Conservation (phyloP, 2,329 filamentous ascomycete species). For the Myriosclerotinia curreyana region DNA sequence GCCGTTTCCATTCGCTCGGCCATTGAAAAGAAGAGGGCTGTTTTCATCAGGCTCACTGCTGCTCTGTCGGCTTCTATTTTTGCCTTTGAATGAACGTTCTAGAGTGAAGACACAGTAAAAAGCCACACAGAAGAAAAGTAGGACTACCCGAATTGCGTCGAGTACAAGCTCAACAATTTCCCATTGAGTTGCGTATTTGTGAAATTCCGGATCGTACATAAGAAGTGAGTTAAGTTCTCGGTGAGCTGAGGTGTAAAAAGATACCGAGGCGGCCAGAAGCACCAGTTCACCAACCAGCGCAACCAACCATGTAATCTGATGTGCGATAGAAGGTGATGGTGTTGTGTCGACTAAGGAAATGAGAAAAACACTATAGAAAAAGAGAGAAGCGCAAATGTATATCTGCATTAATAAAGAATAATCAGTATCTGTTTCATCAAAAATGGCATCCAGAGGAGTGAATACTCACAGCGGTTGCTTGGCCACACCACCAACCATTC, state of each 20-base stretch:
- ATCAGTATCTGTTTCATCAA: conserved; percentile 22
- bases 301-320: conserved; percentile 75
- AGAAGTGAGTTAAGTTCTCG: conserved; percentile 50
- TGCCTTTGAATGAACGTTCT: conserved; percentile 32
- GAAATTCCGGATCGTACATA: conserved; percentile 42
- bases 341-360: conserved; percentile 83
- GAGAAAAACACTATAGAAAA: conserved; percentile 81
- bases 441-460: background rate
- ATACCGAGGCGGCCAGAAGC: conserved; percentile 66
- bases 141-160: conserved; percentile 63
- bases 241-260: conserved; percentile 65
- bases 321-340: conserved; percentile 74
- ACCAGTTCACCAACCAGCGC: conserved; percentile 69
- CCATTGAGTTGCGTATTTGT: conserved; percentile 48
- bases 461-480: conserved; percentile 67
- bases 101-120: conserved; percentile 57
- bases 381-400: conserved; percentile 79
- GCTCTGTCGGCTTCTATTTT: conserved; percentile 20
- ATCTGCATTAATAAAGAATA: conserved; percentile 53
- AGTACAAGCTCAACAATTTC: conserved; percentile 64
- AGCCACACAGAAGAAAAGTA: conserved; percentile 53
- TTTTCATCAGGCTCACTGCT: conserved; percentile 48
- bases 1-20: conserved; percentile 37
- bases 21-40: conserved; percentile 58
- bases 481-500: conserved; percentile 77